Percentiles rank a stretch among this genome's conserved stretches.
These are phyloP conservation scores for Physocladia obscura DNA, from an alignment of 192 early-diverging fungal genomes.

Conservation along the genomic window DNA sequence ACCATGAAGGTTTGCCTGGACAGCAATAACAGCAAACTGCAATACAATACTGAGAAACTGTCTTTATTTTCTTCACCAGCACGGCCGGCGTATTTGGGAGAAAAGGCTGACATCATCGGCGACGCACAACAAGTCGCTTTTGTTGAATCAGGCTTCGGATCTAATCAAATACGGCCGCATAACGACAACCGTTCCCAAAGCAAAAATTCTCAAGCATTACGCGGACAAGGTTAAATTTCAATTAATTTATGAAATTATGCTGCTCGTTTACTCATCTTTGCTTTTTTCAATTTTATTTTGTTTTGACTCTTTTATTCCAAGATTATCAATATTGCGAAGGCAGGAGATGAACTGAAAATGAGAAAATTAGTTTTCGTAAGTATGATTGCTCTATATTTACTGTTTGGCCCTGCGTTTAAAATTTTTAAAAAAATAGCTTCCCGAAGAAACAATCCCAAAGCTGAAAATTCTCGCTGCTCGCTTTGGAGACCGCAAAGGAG, in stretches of 20 bases:
- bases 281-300: not conserved
- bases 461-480: conserved; percentile 80
- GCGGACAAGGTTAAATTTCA: conserved; percentile 68
- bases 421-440: too few species aligned
- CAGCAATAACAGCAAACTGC: too few species aligned
- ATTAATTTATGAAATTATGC: not conserved
- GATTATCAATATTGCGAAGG: conserved; percentile 83
- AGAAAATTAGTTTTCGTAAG: conserved; percentile 35
- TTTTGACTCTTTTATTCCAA: too few species aligned
- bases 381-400: not conserved
- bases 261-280: not conserved
- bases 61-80: too few species aligned
- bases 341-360: conserved; percentile 29
- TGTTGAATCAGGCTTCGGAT: conserved; percentile 80
- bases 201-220: conserved; percentile 80
- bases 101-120: conserved; percentile 20
- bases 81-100: conserved; percentile 23
- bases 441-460: conserved; percentile 72
- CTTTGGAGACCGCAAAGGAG: conserved; percentile 74
- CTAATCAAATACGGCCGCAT: conserved; percentile 87
- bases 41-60: too few species aligned
- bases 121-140: conserved; percentile 19
- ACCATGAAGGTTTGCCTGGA: too few species aligned
- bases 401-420: too few species aligned
- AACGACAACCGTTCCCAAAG: conserved; percentile 90